Conservation (phyloP, 176 grass and related monocot species). For the Phyllostachys edulis region DNA sequence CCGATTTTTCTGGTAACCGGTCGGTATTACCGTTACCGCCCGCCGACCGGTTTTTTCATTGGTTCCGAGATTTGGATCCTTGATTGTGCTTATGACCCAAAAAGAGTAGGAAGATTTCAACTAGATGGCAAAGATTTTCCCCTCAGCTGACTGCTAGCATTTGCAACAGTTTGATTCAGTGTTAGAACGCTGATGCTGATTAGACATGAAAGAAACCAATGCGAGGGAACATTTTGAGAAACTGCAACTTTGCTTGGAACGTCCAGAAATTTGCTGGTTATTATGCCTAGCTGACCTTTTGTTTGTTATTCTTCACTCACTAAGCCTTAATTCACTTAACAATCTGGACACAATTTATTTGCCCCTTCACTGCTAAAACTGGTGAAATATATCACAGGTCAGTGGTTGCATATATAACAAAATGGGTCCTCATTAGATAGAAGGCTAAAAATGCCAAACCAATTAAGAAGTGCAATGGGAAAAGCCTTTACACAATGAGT, state of each 20-base stretch:
- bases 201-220: not conserved
- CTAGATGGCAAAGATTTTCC: not conserved
- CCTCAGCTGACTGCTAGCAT: not conserved
- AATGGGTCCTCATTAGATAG: not conserved
- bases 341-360: not conserved
- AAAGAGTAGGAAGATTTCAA: slow-evolving; percentile 4
- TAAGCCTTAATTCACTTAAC: not conserved
- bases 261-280: not conserved
- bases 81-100: slow-evolving; percentile 3
- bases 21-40: too few species aligned
- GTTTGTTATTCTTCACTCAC: not conserved
- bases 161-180: slow-evolving; percentile 8
- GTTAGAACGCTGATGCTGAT: not conserved
- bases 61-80: too few species aligned
- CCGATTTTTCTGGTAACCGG: too few species aligned
- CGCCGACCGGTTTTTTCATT: too few species aligned
- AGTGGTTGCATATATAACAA: not conserved
- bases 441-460: not conserved
- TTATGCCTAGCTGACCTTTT: not conserved
- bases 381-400: not conserved
- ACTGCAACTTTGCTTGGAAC: not conserved
- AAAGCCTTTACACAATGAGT: not conserved
- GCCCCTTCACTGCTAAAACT: not conserved
- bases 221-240: not conserved
- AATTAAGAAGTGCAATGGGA: not conserved